Percentiles rank a stretch among this genome's conserved stretches.
phyloP scores from a whole-genome alignment of 2,329 filamentous ascomycete genomes.

The Apiospora hydei region DNA sequence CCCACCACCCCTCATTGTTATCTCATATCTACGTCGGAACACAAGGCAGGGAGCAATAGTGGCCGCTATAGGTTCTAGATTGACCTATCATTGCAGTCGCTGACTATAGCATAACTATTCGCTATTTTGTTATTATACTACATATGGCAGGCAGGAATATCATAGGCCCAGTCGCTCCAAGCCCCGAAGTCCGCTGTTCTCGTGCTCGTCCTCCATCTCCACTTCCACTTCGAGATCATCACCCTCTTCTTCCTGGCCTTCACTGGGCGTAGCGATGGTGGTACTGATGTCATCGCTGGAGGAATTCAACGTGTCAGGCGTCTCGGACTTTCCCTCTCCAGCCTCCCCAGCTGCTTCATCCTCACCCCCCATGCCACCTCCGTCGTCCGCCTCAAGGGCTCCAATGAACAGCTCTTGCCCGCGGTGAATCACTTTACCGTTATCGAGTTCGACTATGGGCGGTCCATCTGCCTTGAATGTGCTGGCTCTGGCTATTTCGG shows the following conservation, averaged over 20 bases:
- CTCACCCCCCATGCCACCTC: neutral
- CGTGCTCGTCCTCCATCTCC: conserved; percentile 20
- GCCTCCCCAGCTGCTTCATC: neutral
- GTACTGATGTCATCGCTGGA: neutral
- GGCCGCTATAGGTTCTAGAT: neutral
- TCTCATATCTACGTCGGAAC: neutral
- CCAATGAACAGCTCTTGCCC: conserved; percentile 22
- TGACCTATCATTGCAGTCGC: neutral
- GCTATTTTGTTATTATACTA: neutral
- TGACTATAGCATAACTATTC: neutral
- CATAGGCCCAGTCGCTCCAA: conserved; percentile 14
- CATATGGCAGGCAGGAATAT: neutral
- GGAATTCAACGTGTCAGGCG: neutral
- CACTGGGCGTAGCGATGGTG: neutral
- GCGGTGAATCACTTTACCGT: conserved; percentile 23
- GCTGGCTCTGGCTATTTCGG: conserved; percentile 29
- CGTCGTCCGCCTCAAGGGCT: conserved; percentile 15
- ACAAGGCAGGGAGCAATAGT: neutral
- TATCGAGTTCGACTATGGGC: conserved; percentile 16
- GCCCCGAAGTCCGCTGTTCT: neutral
- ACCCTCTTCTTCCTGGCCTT: neutral
- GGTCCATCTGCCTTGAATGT: neutral
- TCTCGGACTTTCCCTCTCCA: neutral
- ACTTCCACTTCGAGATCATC: conserved; percentile 21
- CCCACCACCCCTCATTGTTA: neutral